Evolutionary conservation across 2,329 filamentous ascomycete species (phyloP).

Genomic region (Paecilomyces dactylethromorphus): DNA sequence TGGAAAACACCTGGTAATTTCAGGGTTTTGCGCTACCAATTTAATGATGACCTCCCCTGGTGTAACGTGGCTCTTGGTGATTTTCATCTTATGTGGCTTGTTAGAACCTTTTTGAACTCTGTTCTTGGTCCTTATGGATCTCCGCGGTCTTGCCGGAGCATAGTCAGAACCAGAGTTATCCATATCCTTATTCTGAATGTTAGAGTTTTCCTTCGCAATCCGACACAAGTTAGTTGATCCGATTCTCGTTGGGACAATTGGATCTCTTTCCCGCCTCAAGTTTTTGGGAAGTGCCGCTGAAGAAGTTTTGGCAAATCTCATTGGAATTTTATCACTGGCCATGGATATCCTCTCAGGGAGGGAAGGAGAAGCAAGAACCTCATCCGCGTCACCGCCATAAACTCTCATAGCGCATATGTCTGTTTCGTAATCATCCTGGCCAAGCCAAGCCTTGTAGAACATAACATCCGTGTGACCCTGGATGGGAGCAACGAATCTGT

Average conservation of each 20-base stretch:
- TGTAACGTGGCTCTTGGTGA: too few relatives aligned
- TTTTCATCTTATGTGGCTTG: too few relatives aligned
- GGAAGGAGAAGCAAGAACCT: too few relatives aligned
- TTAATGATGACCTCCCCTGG: constrained; percentile 10
- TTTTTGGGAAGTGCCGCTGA: background rate
- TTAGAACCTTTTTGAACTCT: too few relatives aligned
- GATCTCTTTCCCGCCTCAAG: background rate
- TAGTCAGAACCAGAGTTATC: too few relatives aligned
- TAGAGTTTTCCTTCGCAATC: too few relatives aligned
- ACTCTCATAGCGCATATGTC: background rate
- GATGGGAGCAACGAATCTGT: background rate
- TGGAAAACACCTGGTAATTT: constrained; percentile 10
- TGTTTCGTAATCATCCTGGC: background rate
- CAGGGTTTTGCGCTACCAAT: constrained; percentile 8
- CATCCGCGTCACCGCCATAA: background rate
- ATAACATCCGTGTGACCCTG: background rate
- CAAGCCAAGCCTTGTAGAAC: background rate
- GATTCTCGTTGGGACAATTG: too few relatives aligned
- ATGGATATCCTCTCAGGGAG: too few relatives aligned
- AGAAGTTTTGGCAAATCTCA: background rate
- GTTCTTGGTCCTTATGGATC: too few relatives aligned
- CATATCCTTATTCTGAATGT: too few relatives aligned
- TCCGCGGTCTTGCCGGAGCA: too few relatives aligned
- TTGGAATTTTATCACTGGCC: background rate
- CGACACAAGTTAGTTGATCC: too few relatives aligned